Base-by-base conservation (phyloP, 2,329 filamentous ascomycete species). In the Pseudogymnoascus sp. region DNA sequence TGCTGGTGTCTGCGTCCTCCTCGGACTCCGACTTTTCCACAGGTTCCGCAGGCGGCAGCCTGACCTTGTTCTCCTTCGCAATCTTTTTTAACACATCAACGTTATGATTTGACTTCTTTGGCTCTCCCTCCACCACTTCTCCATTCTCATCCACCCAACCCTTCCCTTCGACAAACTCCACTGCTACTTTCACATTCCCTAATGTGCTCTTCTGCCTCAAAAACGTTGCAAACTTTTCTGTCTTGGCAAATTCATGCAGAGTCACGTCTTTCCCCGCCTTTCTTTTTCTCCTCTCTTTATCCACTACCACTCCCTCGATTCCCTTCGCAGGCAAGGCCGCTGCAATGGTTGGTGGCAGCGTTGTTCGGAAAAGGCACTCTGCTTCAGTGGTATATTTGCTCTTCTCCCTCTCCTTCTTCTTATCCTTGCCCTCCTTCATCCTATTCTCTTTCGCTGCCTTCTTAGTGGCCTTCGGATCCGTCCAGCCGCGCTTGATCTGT, bases 241-340 rank as follows among this genome's bases (percentile, higher is more conserved):
- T 92, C 73, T 91, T 92, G 69, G 89, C 85, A 72, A 97, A 97
- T 72, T 99, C 95, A 74, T 97, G 93, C 2, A 97, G 82, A 3
- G 91, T 79, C 1, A 88, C 81, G 64, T 89, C 84, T 21, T 79
- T 80, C 52, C 81, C 81, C 69, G 85, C 83, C 67, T 83, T 84
- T 72, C 83, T 85, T 68, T 85, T 86, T 67, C 83, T 86, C 68
- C 81, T 80, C 65, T 80, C 79, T n/a, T 77, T 73, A 6, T 79
- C 75, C 2, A 76, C 76, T 31, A 78, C 76, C 1, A 72, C 68
- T 4, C 77, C 70, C 1, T 64, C 63, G 37, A 64, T 65, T 5
- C 28, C 59, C 31, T 74, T 72, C 37, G 73, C 70, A 67, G 77
- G 77, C 6, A 78, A 72, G 0, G 66, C 65, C 4, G 67, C 68